Evolutionary conservation across 176 grass and related monocot genomes (phyloP).

Genomic region (Avena sativa): DNA sequence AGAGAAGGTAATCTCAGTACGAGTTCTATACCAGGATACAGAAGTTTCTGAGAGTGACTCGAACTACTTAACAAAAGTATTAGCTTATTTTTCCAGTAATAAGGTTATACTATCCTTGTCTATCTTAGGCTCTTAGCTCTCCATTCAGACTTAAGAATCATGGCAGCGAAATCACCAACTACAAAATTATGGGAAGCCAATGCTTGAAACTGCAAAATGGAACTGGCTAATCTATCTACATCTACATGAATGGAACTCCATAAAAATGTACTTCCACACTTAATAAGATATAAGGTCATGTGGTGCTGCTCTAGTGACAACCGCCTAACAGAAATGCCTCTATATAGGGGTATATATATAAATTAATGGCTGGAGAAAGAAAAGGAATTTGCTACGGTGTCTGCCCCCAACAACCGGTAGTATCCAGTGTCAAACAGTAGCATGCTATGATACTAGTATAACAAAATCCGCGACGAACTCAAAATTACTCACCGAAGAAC

Average conservation of each 20-base stretch:
- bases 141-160: constrained; percentile 6
- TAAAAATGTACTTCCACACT: not conserved
- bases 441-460: not conserved
- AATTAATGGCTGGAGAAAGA: not conserved
- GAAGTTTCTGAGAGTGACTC: not conserved
- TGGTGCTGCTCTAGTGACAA: not conserved
- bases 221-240: not conserved
- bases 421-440: not conserved
- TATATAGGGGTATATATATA: not conserved
- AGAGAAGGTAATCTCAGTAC: not conserved
- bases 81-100: not conserved
- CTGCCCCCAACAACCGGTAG: not conserved
- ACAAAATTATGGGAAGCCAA: not conserved
- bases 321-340: not conserved
- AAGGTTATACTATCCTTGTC: not conserved
- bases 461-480: not conserved
- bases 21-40: not conserved
- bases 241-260: not conserved
- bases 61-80: not conserved
- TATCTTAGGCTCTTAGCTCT: not conserved
- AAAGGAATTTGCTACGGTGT: not conserved
- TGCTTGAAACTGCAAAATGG: not conserved
- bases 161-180: not conserved
- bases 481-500: constrained; percentile 4
- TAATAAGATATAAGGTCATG: not conserved